These are phyloP conservation scores for Candida suzukii DNA, from an alignment of 805 yeast species.

Conservation along the genomic window DNA sequence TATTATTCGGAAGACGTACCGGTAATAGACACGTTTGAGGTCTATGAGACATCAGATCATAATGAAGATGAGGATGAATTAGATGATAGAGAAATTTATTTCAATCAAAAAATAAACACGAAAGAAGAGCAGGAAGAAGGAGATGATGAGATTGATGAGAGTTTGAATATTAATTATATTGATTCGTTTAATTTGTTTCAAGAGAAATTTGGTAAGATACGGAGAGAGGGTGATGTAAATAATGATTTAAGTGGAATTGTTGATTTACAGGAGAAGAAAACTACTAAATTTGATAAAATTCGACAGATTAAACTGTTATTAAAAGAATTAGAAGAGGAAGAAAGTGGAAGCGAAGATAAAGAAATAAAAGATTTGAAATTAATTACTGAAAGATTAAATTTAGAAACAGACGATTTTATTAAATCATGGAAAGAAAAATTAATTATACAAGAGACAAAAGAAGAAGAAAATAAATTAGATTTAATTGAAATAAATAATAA, in stretches of 20 bases:
- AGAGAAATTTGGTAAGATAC: background rate
- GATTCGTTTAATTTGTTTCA: background rate
- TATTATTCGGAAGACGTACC: background rate
- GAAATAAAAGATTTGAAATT: background rate
- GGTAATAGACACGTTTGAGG: background rate
- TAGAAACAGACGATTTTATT: background rate
- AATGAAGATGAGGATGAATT: conserved; percentile 4
- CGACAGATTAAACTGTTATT: background rate
- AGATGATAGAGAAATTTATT: background rate
- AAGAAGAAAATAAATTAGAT: background rate
- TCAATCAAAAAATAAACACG: background rate
- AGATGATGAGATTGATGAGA: background rate
- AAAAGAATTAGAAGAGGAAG: background rate
- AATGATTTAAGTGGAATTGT: too few relatives aligned
- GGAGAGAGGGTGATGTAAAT: background rate
- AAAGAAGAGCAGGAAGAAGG: background rate
- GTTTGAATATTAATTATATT: background rate
- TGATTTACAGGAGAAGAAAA: background rate
- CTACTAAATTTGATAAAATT: background rate
- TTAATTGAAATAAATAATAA: background rate
- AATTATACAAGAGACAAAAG: too few relatives aligned
- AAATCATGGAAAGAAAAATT: background rate
- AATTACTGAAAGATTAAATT: background rate
- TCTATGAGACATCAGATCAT: conserved; percentile 7
- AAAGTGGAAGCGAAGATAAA: background rate